phyloP scores from a whole-genome alignment of 78 protist species.

The Dictyostelium purpureum region DNA sequence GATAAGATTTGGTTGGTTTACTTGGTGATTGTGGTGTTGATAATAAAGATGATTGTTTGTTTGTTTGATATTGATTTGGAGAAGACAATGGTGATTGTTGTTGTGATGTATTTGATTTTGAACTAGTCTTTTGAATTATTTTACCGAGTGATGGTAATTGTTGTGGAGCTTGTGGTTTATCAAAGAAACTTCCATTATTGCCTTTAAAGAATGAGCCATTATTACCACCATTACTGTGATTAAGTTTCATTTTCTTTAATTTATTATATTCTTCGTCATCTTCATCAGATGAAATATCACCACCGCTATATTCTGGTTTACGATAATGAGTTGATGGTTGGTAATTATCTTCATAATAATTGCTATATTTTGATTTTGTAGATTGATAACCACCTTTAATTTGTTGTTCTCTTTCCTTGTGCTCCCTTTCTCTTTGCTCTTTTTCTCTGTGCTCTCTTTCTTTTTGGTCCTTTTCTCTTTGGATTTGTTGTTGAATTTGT shows the following conservation, averaged over 20 bases:
- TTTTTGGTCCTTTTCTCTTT: neutral
- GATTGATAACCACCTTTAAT: neutral
- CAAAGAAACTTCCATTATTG: neutral
- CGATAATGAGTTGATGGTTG: neutral
- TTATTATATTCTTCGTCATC: neutral
- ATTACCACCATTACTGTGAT: neutral
- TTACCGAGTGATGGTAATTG: conserved; percentile 15
- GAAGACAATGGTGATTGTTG: neutral
- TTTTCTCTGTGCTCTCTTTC: neutral
- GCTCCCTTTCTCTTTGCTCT: neutral
- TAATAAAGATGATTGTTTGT: neutral
- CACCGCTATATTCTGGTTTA: neutral
- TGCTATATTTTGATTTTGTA: neutral
- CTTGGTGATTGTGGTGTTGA: neutral
- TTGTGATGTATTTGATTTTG: neutral
- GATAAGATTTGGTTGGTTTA: neutral
- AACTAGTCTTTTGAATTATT: neutral
- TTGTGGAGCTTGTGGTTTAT: neutral
- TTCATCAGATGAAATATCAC: conserved; percentile 1
- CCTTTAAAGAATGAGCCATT: neutral
- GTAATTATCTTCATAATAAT: neutral
- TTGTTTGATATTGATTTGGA: no score
- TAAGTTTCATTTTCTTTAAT: conserved; percentile 6
- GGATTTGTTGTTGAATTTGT: neutral
- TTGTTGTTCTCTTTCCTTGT: neutral